Percentiles rank a stretch among this genome's conserved stretches.
phyloP scores from a whole-genome alignment of 139 green algal species.

The Prasinococcaceae sp. region DNA sequence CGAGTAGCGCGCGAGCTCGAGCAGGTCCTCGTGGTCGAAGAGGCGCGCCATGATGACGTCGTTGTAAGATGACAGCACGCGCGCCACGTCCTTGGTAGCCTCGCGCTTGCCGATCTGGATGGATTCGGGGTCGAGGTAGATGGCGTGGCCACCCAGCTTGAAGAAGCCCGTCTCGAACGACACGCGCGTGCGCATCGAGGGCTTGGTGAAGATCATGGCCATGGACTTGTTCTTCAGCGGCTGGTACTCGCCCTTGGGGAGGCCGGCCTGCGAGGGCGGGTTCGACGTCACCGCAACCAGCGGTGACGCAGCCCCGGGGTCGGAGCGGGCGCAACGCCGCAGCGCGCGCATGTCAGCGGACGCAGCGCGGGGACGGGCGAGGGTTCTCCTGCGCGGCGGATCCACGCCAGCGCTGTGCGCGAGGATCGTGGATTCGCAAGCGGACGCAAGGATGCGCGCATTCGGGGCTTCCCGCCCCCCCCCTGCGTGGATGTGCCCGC shows the following conservation, averaged over 20 bases:
- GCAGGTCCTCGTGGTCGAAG: constrained; percentile 85
- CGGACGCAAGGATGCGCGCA: too few species aligned
- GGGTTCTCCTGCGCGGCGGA: constrained; percentile 55
- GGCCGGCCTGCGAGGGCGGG: background rate
- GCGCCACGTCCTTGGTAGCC: constrained; percentile 82
- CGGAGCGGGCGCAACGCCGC: background rate
- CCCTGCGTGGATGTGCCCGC: too few species aligned
- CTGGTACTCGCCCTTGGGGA: constrained; percentile 45
- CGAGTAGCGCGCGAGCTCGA: constrained; percentile 64
- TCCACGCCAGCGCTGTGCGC: too few species aligned
- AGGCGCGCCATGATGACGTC: constrained; percentile 97
- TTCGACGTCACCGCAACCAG: background rate
- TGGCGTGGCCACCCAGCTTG: constrained; percentile 76
- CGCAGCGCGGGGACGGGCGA: constrained; percentile 1
- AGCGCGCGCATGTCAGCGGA: background rate
- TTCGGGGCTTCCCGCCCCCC: too few species aligned
- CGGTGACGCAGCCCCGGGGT: background rate
- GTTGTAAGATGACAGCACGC: constrained; percentile 86
- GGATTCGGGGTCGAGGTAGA: constrained; percentile 86
- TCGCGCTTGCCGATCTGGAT: constrained; percentile 95
- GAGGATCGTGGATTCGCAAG: too few species aligned
- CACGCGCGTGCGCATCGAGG: constrained; percentile 82
- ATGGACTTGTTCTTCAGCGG: constrained; percentile 82
- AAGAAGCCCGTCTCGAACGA: constrained; percentile 97
- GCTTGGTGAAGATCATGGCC: constrained; percentile 99